Base-by-base conservation (phyloP, 2,329 filamentous ascomycete genomes). In the Fusarium dlaminii region DNA sequence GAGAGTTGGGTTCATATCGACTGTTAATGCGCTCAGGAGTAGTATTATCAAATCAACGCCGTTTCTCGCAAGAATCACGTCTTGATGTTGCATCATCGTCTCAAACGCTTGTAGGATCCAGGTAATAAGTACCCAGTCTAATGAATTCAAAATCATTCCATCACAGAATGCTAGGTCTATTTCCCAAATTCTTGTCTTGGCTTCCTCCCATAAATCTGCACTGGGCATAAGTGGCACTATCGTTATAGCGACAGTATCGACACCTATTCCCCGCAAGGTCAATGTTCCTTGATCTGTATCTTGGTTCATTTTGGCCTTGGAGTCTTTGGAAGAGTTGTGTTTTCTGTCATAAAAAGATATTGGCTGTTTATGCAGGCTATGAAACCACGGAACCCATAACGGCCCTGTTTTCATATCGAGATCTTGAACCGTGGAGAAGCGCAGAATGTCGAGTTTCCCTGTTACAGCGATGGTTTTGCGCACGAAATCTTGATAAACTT, bases 1-100 rank as follows among this genome's bases (percentile, higher is more conserved):
- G 5, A 2, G 1, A 9, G 0, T 8, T 15, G n/a, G 5, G 24
- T 43, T 11, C 17, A 43, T 2, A 0, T 1, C 0, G 8, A 8
- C 5, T n/a, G 5, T 15, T 2, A 40, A n/a, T 4, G 22, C 13
- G 0, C n/a, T 20, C 5, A 45, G 8, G 3, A 45, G 42, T 3
- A 45, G 24, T 45, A 24, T 27, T 9, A 20, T 45, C 42, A 14
- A 9, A 14, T 27, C 24, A 20, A 14, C 11, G 3, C 17, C 24
- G 24, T 45, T 45, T 14, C 11, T 45, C 12, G 5, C 42, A 27
- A 45, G 24, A 45, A 45, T 45, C 5, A 45, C 0, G 11, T 45
- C 42, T 45, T 45, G 3, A 27, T 45, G 42, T 0, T 45, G 24
- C 11, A 0, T 6, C 42, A 27, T 45, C 17, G 7, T 20, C 17